Conservation (phyloP, 441 rosid genomes). For the Brassica hybrid region DNA sequence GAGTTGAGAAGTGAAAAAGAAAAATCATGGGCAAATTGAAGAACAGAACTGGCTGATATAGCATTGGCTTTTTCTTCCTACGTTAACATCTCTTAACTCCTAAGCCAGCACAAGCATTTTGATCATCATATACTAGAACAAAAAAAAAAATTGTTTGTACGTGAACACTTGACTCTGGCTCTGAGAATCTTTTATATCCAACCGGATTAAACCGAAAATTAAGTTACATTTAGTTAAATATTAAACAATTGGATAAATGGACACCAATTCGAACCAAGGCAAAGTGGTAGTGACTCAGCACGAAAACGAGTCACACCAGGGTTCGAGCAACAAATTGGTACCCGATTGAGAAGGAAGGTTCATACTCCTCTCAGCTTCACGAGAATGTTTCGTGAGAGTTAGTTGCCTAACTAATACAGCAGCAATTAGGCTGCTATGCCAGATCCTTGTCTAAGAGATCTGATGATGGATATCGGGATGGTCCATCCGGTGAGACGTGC, state of each 20-base stretch:
- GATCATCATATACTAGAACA: neutral
- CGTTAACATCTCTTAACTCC: neutral
- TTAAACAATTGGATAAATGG: neutral
- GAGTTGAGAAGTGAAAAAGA: neutral
- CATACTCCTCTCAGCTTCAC: neutral
- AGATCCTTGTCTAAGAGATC: neutral
- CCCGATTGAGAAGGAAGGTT: slow-evolving; percentile 1
- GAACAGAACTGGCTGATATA: neutral
- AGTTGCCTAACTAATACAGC: neutral
- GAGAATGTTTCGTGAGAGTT: neutral
- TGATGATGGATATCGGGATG: neutral
- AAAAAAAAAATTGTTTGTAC: neutral
- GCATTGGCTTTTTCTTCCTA: neutral
- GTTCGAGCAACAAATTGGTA: slow-evolving; percentile 29
- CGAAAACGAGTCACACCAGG: neutral
- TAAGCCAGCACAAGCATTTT: neutral
- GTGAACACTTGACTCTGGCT: neutral
- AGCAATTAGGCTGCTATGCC: neutral
- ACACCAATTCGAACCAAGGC: slow-evolving; percentile 26
- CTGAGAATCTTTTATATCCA: neutral
- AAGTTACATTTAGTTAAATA: neutral
- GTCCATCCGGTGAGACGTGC: slow-evolving; percentile 1
- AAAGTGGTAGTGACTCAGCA: slow-evolving; percentile 23
- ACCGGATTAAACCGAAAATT: slow-evolving; percentile 15
- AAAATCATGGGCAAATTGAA: neutral